Evolutionary conservation across 2,329 filamentous ascomycete species (phyloP).

Genomic region (Trichoderma polysporum): DNA sequence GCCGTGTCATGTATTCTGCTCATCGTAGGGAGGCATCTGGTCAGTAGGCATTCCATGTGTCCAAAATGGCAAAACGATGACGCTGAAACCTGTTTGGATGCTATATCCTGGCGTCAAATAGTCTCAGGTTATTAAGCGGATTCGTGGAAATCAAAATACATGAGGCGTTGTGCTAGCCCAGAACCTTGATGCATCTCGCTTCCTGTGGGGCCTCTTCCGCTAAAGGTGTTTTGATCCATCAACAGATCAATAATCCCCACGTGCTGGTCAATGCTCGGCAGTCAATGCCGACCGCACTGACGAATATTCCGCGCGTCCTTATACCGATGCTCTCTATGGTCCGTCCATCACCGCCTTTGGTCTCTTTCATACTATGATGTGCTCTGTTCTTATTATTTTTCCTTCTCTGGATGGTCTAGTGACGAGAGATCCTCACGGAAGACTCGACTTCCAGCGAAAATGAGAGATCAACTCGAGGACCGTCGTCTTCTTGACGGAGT

Average conservation of each 20-base stretch:
- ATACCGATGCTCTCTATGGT: neutral
- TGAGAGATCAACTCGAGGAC: slow-evolving; percentile 9
- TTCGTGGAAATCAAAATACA: neutral
- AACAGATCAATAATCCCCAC: slow-evolving; percentile 9
- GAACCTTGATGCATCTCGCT: neutral
- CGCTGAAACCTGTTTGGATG: too few relatives aligned
- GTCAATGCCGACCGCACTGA: slow-evolving; percentile 1
- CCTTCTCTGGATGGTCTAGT: neutral
- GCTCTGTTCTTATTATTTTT: neutral
- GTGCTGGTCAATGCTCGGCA: slow-evolving; percentile 14
- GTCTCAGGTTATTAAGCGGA: too few relatives aligned
- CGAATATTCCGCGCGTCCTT: slow-evolving; percentile 4
- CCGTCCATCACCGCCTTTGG: neutral
- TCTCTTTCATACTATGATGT: neutral
- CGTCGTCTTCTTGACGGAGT: slow-evolving; percentile 11
- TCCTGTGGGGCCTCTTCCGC: neutral
- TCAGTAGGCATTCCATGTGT: too few relatives aligned
- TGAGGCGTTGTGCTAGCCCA: neutral
- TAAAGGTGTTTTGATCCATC: neutral
- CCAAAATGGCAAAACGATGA: too few relatives aligned
- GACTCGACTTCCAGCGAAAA: neutral
- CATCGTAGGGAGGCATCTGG: too few relatives aligned
- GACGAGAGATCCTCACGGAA: neutral
- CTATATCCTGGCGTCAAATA: too few relatives aligned
- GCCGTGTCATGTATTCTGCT: too few relatives aligned